Percentiles rank a stretch among this genome's conserved stretches.
These are phyloP conservation scores for Casaregolazyma suthepensis DNA, from an alignment of 1,139 yeast species.

Conservation along the genomic window DNA sequence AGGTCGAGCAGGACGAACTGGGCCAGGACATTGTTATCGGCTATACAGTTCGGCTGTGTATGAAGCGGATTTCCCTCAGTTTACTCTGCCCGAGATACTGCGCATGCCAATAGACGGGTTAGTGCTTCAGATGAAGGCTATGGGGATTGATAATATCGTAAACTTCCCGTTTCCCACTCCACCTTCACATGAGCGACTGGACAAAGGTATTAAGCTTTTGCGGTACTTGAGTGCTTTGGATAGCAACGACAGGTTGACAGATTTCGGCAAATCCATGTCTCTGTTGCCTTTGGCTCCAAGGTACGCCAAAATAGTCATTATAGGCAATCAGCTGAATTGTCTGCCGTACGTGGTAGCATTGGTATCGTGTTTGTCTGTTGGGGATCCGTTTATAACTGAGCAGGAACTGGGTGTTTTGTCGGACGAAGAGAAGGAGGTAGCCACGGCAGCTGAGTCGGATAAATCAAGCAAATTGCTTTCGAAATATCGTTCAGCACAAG, in stretches of 20 bases:
- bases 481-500: slow-evolving; percentile 51
- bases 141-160: slow-evolving; percentile 87
- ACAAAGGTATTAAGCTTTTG: slow-evolving; percentile 62
- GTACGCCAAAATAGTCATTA: slow-evolving; percentile 79
- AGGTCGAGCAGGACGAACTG: slow-evolving; percentile 99
- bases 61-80: slow-evolving; percentile 77
- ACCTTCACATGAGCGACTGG: slow-evolving; percentile 59
- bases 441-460: slow-evolving; percentile 35
- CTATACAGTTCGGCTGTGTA: slow-evolving; percentile 91
- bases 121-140: slow-evolving; percentile 88
- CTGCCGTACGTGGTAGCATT: slow-evolving; percentile 82
- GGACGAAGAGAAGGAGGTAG: slow-evolving; percentile 27
- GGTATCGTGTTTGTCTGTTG: slow-evolving; percentile 90
- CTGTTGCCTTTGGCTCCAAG: slow-evolving; percentile 91
- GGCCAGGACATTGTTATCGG: slow-evolving; percentile 97
- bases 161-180: slow-evolving; percentile 98
- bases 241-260: slow-evolving; percentile 50
- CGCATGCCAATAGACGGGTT: slow-evolving; percentile 96
- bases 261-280: slow-evolving; percentile 79
- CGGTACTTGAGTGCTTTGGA: slow-evolving; percentile 76
- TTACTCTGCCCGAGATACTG: slow-evolving; percentile 81
- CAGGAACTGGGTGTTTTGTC: slow-evolving; percentile 55
- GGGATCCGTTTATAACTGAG: slow-evolving; percentile 79
- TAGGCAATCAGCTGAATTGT: slow-evolving; percentile 84
- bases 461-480: slow-evolving; percentile 41